These are phyloP conservation scores for Thielaviopsis ethacetica DNA, from an alignment of 2,329 filamentous ascomycete genomes.

Conservation along the genomic window DNA sequence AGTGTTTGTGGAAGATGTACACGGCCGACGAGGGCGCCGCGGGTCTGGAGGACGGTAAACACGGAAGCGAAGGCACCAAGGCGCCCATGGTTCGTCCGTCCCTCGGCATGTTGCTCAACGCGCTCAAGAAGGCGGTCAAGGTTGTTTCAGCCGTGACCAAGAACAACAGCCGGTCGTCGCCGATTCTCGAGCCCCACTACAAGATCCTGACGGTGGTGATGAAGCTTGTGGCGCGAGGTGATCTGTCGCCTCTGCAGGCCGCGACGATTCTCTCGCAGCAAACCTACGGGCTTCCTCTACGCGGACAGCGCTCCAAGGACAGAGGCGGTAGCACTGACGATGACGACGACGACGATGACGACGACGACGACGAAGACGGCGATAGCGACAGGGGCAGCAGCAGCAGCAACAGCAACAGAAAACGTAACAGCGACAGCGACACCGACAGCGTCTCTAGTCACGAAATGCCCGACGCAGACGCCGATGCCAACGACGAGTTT, in stretches of 20 bases:
- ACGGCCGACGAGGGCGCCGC: slow-evolving; percentile 30
- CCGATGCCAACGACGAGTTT: slow-evolving; percentile 38
- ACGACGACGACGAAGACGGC: slow-evolving; percentile 20
- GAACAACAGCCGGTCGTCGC: slow-evolving; percentile 44
- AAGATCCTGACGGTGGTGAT: slow-evolving; percentile 71
- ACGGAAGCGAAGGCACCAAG: slow-evolving; percentile 15
- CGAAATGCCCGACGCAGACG: slow-evolving; percentile 3
- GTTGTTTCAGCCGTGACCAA: slow-evolving; percentile 36
- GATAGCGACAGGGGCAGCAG: background rate
- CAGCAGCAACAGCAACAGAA: background rate
- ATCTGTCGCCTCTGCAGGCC: slow-evolving; percentile 31
- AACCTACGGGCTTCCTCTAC: slow-evolving; percentile 28
- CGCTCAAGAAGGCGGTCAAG: slow-evolving; percentile 34
- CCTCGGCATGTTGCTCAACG: slow-evolving; percentile 27
- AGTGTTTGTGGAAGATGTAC: slow-evolving; percentile 50
- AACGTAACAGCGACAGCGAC: slow-evolving; percentile 19
- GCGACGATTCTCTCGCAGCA: slow-evolving; percentile 38
- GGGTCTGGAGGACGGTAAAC: slow-evolving; percentile 18
- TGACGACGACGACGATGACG: slow-evolving; percentile 27
- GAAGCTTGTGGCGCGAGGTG: slow-evolving; percentile 52
- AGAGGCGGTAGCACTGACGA: background rate
- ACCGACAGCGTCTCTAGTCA: background rate
- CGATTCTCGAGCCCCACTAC: slow-evolving; percentile 81
- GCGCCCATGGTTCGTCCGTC: slow-evolving; percentile 18
- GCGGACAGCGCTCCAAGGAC: background rate